Conservation (phyloP, 495 filamentous ascomycete species). For the Aspergillus coremiiformis region DNA sequence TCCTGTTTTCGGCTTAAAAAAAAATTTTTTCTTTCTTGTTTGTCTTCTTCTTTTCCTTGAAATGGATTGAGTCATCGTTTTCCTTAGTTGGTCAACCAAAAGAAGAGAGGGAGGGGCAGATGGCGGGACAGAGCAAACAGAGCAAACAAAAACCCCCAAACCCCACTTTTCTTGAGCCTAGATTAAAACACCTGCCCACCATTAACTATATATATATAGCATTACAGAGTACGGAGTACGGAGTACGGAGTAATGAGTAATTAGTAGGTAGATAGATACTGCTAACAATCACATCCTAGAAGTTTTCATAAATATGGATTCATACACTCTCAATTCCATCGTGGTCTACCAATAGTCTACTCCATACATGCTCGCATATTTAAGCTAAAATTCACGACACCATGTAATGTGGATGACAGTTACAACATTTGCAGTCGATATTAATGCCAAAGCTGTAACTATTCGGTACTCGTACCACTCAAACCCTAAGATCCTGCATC, state of each 20-base stretch:
- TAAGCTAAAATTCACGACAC: too few relatives aligned
- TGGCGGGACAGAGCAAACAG: neutral
- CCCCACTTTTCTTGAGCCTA: too few relatives aligned
- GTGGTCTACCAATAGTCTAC: neutral
- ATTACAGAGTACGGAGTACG: too few relatives aligned
- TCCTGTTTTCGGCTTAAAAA: too few relatives aligned
- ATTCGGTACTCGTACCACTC: neutral
- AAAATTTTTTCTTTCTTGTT: neutral
- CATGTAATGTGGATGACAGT: neutral
- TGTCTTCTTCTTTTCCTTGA: neutral
- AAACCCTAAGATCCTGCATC: slow-evolving; percentile 36
- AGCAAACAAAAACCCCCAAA: neutral
- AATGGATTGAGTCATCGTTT: neutral
- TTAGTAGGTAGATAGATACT: too few relatives aligned
- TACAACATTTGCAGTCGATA: neutral
- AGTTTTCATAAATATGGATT: too few relatives aligned
- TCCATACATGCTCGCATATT: too few relatives aligned
- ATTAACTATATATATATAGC: too few relatives aligned
- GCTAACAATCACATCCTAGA: too few relatives aligned
- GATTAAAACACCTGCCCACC: too few relatives aligned
- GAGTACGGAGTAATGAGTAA: too few relatives aligned
- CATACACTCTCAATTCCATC: neutral
- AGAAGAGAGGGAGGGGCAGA: neutral
- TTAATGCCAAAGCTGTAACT: neutral
- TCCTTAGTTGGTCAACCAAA: neutral